Evolutionary conservation across 345 rosid genomes (phyloP).

Genomic region (Citrus inodora): DNA sequence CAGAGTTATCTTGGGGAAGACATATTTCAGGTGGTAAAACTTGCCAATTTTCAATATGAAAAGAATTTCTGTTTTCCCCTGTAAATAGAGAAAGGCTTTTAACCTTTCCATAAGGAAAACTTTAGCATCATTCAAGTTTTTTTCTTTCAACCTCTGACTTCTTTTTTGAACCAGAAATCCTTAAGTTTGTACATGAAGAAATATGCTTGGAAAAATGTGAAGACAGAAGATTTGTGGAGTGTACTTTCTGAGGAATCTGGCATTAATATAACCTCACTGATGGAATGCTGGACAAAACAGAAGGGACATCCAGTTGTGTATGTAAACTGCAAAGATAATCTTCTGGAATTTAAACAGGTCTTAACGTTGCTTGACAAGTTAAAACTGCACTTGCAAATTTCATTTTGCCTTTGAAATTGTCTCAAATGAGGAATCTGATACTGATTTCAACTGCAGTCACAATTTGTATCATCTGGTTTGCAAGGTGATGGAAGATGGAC

Average conservation of each 20-base stretch:
- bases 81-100: too few species aligned
- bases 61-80: too few species aligned
- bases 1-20: conserved; percentile 39
- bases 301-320: conserved; percentile 39
- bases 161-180: conserved; percentile 23
- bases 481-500: conserved; percentile 32
- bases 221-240: conserved; percentile 38
- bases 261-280: conserved; percentile 23
- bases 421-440: not conserved
- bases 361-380: not conserved
- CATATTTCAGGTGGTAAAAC: conserved; percentile 26
- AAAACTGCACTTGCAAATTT: not conserved
- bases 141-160: not conserved
- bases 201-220: conserved; percentile 37
- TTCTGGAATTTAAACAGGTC: conserved; percentile 42
- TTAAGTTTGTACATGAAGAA: conserved; percentile 32
- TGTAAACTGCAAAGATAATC: conserved; percentile 22
- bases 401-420: not conserved
- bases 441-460: conserved; percentile 22
- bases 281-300: conserved; percentile 45
- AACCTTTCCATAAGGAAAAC: too few species aligned
- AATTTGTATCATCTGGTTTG: conserved; percentile 25
- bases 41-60: too few species aligned
- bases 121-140: too few species aligned
- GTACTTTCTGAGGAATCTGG: conserved; percentile 32